Percentiles rank a stretch among this genome's conserved stretches.
phyloP scores from a whole-genome alignment of 2,329 filamentous ascomycete species.

The Xylariaceae sp. region DNA sequence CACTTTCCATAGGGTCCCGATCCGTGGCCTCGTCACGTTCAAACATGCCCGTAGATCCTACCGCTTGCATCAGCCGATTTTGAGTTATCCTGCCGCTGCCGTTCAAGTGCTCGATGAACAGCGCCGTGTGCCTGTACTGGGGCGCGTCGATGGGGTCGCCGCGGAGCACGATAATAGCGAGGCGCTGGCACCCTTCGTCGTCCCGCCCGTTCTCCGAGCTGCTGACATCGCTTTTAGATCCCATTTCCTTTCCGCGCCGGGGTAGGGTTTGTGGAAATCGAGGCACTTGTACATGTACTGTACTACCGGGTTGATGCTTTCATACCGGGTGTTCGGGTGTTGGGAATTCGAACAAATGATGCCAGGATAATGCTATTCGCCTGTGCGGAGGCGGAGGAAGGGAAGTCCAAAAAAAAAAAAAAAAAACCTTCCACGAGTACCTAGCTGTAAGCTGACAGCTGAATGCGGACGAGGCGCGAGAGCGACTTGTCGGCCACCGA shows the following conservation, averaged over 20 bases:
- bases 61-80: neutral
- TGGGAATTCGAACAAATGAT: no score
- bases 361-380: no score
- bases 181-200: neutral
- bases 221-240: neutral
- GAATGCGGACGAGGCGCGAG: no score
- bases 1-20: neutral
- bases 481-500: no score
- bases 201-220: neutral
- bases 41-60: neutral
- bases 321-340: no score
- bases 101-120: neutral
- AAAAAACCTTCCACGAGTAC: no score
- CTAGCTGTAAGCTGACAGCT: no score
- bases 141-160: slow-evolving; percentile 6
- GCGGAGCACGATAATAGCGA: neutral
- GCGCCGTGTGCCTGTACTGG: slow-evolving; percentile 3
- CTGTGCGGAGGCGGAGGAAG: no score
- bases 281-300: neutral
- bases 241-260: neutral
- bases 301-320: no score
- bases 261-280: neutral
- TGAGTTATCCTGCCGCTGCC: neutral
- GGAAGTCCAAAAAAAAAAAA: no score
- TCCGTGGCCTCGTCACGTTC: neutral